These are phyloP conservation scores for Metschnikowia sp. DNA, from an alignment of 805 yeast species.

Conservation along the genomic window DNA sequence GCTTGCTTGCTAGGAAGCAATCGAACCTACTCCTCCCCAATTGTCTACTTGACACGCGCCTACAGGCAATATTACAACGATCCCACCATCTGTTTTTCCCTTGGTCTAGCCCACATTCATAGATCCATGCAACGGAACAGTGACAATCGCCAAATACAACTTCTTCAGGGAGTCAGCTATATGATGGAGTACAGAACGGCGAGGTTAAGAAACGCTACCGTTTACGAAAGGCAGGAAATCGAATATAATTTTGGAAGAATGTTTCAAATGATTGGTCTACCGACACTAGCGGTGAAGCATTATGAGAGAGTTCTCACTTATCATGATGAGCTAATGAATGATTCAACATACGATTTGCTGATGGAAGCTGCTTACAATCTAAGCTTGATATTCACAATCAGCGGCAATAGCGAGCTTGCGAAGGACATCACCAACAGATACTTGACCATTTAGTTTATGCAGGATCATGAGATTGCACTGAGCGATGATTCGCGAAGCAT, in stretches of 20 bases:
- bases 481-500: neutral
- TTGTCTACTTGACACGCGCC: constrained; percentile 72
- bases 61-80: constrained; percentile 66
- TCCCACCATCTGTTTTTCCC: constrained; percentile 70
- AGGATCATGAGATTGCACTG: neutral
- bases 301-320: constrained; percentile 63
- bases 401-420: constrained; percentile 70
- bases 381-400: constrained; percentile 66
- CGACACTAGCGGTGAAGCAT: constrained; percentile 66
- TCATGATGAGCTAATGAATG: constrained; percentile 38
- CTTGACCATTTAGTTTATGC: constrained; percentile 42
- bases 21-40: constrained; percentile 76
- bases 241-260: constrained; percentile 80
- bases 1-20: constrained; percentile 78
- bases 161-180: constrained; percentile 82
- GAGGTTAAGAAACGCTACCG: constrained; percentile 38
- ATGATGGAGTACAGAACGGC: constrained; percentile 65
- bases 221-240: constrained; percentile 67
- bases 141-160: constrained; percentile 78
- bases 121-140: constrained; percentile 90
- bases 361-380: constrained; percentile 85
- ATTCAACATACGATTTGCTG: constrained; percentile 53
- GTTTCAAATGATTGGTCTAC: constrained; percentile 79
- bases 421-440: constrained; percentile 61
- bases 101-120: constrained; percentile 81